Conservation (phyloP, 306 rosid species). For the Cyclanthera cordifolia region DNA sequence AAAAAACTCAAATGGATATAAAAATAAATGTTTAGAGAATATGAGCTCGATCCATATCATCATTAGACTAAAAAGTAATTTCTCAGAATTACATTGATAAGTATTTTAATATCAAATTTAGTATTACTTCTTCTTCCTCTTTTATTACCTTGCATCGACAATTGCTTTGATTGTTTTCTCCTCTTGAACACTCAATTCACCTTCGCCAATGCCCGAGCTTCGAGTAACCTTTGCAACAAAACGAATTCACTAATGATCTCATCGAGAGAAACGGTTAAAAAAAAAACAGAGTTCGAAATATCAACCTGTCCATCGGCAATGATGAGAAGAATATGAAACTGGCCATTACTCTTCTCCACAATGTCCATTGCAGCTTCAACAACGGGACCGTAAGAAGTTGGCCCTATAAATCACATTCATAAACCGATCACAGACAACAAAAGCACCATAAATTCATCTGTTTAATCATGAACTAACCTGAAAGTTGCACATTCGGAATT, state of each 20-base stretch:
- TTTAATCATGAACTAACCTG: conserved; percentile 34
- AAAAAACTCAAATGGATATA: no score
- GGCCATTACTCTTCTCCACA: conserved; percentile 75
- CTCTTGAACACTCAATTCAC: conserved; percentile 70
- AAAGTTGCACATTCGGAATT: conserved; percentile 54
- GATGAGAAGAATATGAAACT: conserved; percentile 76
- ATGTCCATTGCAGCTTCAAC: conserved; percentile 78
- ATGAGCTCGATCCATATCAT: no score
- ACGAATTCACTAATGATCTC: background rate
- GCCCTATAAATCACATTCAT: conserved; percentile 32
- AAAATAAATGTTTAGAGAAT: no score
- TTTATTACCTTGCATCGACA: conserved; percentile 53
- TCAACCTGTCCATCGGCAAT: conserved; percentile 84
- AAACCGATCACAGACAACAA: background rate
- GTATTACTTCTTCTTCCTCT: background rate
- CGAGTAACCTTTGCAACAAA: conserved; percentile 53
- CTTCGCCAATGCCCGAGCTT: conserved; percentile 28
- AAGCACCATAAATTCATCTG: background rate
- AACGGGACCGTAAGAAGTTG: conserved; percentile 80
- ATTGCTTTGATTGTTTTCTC: conserved; percentile 59
- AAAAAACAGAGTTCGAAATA: background rate
- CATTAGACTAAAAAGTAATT: no score
- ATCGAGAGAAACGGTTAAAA: background rate
- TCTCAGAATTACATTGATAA: no score
- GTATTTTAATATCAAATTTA: background rate